phyloP scores from a whole-genome alignment of 164 flowering plant species.

The Piper longum region DNA sequence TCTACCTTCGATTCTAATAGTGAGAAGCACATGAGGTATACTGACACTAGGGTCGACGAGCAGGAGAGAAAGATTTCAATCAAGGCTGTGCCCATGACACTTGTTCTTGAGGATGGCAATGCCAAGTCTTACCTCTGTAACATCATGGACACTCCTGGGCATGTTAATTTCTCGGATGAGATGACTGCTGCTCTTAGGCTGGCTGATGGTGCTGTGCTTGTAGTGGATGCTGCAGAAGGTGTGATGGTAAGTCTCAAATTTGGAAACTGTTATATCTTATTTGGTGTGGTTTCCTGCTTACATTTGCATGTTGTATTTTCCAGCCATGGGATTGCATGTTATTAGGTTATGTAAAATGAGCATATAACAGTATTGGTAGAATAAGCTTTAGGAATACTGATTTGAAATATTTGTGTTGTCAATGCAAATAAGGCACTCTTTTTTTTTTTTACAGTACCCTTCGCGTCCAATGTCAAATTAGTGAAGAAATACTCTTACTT shows the following conservation, averaged over 20 bases:
- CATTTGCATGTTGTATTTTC: too few relatives aligned
- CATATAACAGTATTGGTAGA: too few relatives aligned
- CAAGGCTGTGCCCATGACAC: slow-evolving; percentile 91
- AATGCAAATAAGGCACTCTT: too few relatives aligned
- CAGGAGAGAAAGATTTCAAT: slow-evolving; percentile 97
- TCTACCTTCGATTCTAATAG: slow-evolving; percentile 69
- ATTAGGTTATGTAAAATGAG: too few relatives aligned
- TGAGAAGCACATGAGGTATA: slow-evolving; percentile 96
- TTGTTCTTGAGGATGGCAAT: slow-evolving; percentile 90
- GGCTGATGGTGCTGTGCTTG: slow-evolving; percentile 87
- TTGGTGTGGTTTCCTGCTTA: too few relatives aligned
- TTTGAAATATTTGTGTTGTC: too few relatives aligned
- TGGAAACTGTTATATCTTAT: background rate
- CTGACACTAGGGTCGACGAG: slow-evolving; percentile 96
- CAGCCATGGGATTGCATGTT: too few relatives aligned
- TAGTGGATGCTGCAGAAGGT: slow-evolving; percentile 32
- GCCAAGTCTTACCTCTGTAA: slow-evolving; percentile 86
- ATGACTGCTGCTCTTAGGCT: slow-evolving; percentile 97
- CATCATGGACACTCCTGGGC: slow-evolving; percentile 96
- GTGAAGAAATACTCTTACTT: too few relatives aligned
- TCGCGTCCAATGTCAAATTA: too few relatives aligned
- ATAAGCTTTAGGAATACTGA: too few relatives aligned
- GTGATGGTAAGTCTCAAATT: slow-evolving; percentile 16
- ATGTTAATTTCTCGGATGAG: slow-evolving; percentile 94
- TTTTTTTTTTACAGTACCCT: too few relatives aligned